Conservation (phyloP, 345 rosid species). For the Kandelia obovata region DNA sequence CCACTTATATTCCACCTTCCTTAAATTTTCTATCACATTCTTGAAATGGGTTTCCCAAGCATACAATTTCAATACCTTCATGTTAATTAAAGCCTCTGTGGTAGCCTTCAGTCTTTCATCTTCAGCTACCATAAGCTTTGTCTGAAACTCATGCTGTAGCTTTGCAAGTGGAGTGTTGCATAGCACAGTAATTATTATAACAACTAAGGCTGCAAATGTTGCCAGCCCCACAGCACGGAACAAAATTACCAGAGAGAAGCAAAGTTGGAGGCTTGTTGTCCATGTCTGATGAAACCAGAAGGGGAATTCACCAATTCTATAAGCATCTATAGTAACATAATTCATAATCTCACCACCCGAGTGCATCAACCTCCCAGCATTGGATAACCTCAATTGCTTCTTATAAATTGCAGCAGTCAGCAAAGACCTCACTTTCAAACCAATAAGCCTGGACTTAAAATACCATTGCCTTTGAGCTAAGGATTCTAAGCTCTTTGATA, state of each 20-base stretch:
- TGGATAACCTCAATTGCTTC: conserved; percentile 79
- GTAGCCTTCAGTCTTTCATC: conserved; percentile 80
- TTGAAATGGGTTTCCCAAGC: conserved; percentile 94
- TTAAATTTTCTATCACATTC: conserved; percentile 66
- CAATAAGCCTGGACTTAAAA: conserved; percentile 73
- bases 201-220: conserved; percentile 70
- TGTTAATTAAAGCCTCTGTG: conserved; percentile 76
- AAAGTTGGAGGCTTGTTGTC: conserved; percentile 83
- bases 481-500: conserved; percentile 67
- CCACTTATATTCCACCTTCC: conserved; percentile 62
- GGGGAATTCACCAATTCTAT: conserved; percentile 88
- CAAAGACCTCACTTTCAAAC: conserved; percentile 72
- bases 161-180: conserved; percentile 93
- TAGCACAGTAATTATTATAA: conserved; percentile 67
- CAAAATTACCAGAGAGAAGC: conserved; percentile 66
- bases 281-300: conserved; percentile 96
- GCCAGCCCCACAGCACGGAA: conserved; percentile 83
- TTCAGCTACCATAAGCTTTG: conserved; percentile 69
- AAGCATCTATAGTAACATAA: conserved; percentile 90
- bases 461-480: conserved; percentile 92
- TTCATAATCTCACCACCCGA: conserved; percentile 91
- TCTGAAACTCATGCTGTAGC: conserved; percentile 82
- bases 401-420: conserved; percentile 75
- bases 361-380: conserved; percentile 65
- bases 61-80: conserved; percentile 88